These are phyloP conservation scores for Cynara cardunculus DNA, from an alignment of 129 eudicot species.

Conservation along the genomic window DNA sequence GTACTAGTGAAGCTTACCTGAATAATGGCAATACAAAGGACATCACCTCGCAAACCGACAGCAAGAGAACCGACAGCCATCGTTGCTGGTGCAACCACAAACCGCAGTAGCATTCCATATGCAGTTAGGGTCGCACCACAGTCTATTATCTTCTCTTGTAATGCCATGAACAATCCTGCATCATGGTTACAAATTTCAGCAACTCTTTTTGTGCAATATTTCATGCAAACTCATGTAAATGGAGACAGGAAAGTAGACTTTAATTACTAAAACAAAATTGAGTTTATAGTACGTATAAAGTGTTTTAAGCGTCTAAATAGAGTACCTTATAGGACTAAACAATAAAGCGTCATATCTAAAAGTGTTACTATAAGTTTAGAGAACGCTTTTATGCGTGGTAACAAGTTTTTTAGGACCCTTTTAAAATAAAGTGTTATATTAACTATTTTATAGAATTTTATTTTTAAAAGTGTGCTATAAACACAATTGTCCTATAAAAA, in stretches of 20 bases:
- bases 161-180: constrained; percentile 76
- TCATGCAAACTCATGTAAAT: not conserved
- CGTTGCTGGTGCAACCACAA: constrained; percentile 49
- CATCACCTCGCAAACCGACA: constrained; percentile 47
- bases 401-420: too few species aligned
- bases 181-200: not conserved
- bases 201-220: not conserved
- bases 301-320: too few species aligned
- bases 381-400: too few species aligned
- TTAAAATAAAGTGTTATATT: too few species aligned
- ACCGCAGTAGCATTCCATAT: constrained; percentile 49
- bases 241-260: not conserved
- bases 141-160: constrained; percentile 55
- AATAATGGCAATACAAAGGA: constrained; percentile 50
- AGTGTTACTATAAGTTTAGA: too few species aligned
- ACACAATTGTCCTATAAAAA: too few species aligned
- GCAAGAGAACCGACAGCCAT: constrained; percentile 42
- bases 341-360: too few species aligned
- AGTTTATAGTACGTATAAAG: too few species aligned
- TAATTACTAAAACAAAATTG: too few species aligned
- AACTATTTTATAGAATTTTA: too few species aligned
- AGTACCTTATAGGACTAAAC: too few species aligned
- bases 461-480: too few species aligned
- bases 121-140: constrained; percentile 49
- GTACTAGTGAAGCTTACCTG: constrained; percentile 37